phyloP scores from a whole-genome alignment of 805 yeast genomes.

The Metschnikowia kunwiensis region DNA sequence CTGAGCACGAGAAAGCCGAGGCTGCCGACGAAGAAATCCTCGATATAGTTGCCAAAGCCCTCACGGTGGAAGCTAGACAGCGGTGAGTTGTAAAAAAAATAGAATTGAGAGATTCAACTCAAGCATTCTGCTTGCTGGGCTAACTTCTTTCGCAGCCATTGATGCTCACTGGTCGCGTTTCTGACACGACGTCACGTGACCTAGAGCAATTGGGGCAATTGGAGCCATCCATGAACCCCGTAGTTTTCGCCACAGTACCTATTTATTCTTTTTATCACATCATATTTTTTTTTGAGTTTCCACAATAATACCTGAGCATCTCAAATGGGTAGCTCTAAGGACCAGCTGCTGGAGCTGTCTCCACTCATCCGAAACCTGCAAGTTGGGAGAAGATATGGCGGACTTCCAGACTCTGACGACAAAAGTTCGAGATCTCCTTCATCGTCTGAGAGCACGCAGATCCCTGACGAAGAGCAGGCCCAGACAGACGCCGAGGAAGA shows the following conservation, averaged over 20 bases:
- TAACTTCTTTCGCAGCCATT: slow-evolving; percentile 1
- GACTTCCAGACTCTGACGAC: not conserved
- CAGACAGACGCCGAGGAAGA: slow-evolving; percentile 4
- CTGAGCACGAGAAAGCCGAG: slow-evolving; percentile 18
- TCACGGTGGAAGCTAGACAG: slow-evolving; percentile 7
- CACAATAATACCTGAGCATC: too few relatives aligned
- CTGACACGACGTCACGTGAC: slow-evolving; percentile 3
- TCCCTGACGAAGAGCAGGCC: slow-evolving; percentile 3
- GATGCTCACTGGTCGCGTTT: not conserved
- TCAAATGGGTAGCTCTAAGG: slow-evolving; percentile 3
- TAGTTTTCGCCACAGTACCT: too few relatives aligned
- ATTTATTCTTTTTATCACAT: too few relatives aligned
- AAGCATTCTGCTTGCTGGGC: not conserved
- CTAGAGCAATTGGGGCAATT: slow-evolving; percentile 2
- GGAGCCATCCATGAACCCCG: too few relatives aligned
- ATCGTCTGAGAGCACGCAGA: not conserved
- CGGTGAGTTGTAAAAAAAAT: not conserved
- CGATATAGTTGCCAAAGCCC: slow-evolving; percentile 18
- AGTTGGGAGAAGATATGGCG: not conserved
- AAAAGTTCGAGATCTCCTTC: not conserved
- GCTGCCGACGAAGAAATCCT: slow-evolving; percentile 22
- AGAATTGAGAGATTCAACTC: not conserved
- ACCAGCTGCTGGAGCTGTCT: slow-evolving; percentile 9
- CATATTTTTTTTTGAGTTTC: too few relatives aligned
- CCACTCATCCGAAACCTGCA: slow-evolving; percentile 6